Base-by-base conservation (phyloP, 306 rosid genomes). In the Rosa chinensis region DNA sequence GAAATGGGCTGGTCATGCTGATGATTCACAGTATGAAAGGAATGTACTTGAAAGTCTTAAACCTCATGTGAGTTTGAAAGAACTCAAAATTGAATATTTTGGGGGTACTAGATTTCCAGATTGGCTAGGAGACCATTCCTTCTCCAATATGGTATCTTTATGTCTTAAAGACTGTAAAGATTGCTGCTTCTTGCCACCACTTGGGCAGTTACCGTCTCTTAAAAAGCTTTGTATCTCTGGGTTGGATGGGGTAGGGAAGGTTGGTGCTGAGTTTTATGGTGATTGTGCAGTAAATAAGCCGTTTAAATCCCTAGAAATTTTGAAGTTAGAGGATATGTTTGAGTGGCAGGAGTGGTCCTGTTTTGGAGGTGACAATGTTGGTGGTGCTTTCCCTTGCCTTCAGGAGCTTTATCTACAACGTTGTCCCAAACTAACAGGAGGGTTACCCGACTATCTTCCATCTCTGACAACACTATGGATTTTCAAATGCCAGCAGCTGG, bases 161-260 rank as follows among this genome's bases (percentile, higher is more conserved):
- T 59, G 28, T 2, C 69, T 75, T 4, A 8, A 16, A 12, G 55
- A 75, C 45, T 75, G 69, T 42, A 75, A 59, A 25, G 47, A 58
- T 59, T 75, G 78, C 6, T 17, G 8, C 14, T 2, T 28, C 1
- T 64, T 73, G 76, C 84, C 82, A 32, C 44, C 66, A 11, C 79
- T 84, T 49, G 84, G 76, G 6, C 53, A 13, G 40, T 52, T 84
- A 66, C 76, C 77, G 5, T n/a, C 35, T 23, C 77, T 83, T n/a
- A 83, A 70, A 37, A 4, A 69, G n/a, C 53, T 82, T 6, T 2
- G 55, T 25, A 58, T 78, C 28, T 7, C 13, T 40, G 49, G 50
- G 12, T 68, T 40, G 18, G 23, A 20, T 2, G 12, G 73, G 21
- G 49, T 68, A 20, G 23, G 21, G 25, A 17, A 13, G 45, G 45